Base-by-base conservation (phyloP, 2,329 filamentous ascomycete genomes). In the Monosporascus ibericus region DNA sequence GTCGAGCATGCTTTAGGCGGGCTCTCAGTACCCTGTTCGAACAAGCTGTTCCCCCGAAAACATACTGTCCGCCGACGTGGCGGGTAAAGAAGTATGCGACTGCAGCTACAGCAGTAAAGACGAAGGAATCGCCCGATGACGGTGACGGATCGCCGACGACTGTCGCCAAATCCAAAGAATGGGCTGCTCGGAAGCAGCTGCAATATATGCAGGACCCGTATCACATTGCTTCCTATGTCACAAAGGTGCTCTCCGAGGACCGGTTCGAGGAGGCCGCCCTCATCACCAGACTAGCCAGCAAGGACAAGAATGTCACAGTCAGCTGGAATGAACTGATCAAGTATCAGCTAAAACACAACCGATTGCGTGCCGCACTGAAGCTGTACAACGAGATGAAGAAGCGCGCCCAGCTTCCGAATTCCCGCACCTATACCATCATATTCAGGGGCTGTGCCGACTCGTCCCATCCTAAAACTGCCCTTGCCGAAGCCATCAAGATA, bases 321-420 rank as follows among this genome's bases (percentile, higher is more conserved):
- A 85, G 87, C 53, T 99, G 92, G 92, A 97, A 97, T 69, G 82
- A 88, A 64, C 70, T 96, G 44, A 85, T 99, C 52, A 80, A 86
- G 52, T 83, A 90, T 68, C 75, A 82, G 56, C 72, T 96, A 67
- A 71, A 78, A 42, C 74, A 82, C 24, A 75, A 81, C 42, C 77
- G 78, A 49, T 69, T 90, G 36, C 77, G 78, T 54, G 72, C 75
- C 20, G 92, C 88, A 18, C 71, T 95, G 52, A 91, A 88, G 70
- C 75, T 90, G n/a, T 96, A 85, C 73, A 96, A 96, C 68, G 92
- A 97, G 87, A 97, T 99, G 92, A 99, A 97, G 74, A 97, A 97
- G 73, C 81, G 91, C 55, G 86, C 78, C 5, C 87, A 95, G 62
- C 76, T 80, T 25, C 92, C 94, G 1, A 92, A 92, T 66, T 80